Percentiles rank a stretch among this genome's conserved stretches.
Conservation (phyloP, 2,329 filamentous ascomycete genomes). For the Colletotrichum spaethianum region DNA sequence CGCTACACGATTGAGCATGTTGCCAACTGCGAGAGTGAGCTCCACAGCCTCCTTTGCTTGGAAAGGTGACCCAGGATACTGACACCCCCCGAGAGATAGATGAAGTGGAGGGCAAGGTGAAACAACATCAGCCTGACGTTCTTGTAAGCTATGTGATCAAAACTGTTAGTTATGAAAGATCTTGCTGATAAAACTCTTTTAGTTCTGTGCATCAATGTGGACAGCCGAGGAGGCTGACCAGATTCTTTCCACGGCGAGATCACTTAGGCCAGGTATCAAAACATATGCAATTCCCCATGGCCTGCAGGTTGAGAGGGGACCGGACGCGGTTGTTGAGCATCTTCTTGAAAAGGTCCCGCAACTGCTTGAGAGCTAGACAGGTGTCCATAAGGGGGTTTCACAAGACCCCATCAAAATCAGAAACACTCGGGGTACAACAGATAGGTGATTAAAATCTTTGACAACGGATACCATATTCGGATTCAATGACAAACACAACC, state of each 20-base stretch:
- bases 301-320: slow-evolving; percentile 66
- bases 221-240: slow-evolving; percentile 61
- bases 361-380: slow-evolving; percentile 42
- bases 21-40: slow-evolving; percentile 73
- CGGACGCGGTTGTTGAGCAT: slow-evolving; percentile 69
- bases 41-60: neutral
- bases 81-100: slow-evolving; percentile 62
- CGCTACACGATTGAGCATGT: slow-evolving; percentile 74
- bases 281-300: slow-evolving; percentile 68
- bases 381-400: neutral
- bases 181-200: neutral
- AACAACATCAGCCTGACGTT: slow-evolving; percentile 49
- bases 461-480: too few species aligned
- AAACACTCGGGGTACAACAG: neutral
- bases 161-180: neutral
- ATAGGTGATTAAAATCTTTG: too few species aligned
- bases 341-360: slow-evolving; percentile 58
- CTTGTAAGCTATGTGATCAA: slow-evolving; percentile 42
- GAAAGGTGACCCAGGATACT: neutral
- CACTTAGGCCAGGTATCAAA: slow-evolving; percentile 61
- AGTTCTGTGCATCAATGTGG: slow-evolving; percentile 75
- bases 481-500: neutral
- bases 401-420: too few species aligned
- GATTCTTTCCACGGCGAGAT: slow-evolving; percentile 60
- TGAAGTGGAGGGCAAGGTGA: slow-evolving; percentile 68